Percentiles rank a stretch among this genome's conserved stretches.
Evolutionary conservation across 2,329 filamentous ascomycete species (phyloP).

Genomic region (Aspergillus transmontanensis): DNA sequence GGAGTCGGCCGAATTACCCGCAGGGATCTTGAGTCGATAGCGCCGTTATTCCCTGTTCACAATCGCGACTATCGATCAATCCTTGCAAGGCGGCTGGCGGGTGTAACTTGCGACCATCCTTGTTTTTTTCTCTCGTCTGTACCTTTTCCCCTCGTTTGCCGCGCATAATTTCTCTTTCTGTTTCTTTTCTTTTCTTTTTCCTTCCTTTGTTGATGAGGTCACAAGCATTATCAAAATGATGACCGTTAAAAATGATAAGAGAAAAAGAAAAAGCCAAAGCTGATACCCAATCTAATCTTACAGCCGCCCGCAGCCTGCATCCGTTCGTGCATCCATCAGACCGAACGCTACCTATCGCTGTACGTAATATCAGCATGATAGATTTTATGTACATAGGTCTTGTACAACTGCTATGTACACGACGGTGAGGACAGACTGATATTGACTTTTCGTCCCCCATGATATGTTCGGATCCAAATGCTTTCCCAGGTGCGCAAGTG

Average conservation of each 20-base stretch:
- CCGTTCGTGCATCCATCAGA: neutral
- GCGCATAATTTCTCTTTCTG: constrained; percentile 2
- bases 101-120: neutral
- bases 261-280: neutral
- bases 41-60: constrained; percentile 6
- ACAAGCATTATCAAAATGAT: neutral
- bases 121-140: neutral
- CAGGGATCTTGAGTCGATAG: constrained; percentile 7
- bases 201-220: neutral
- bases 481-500: neutral
- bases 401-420: neutral
- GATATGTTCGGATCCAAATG: neutral
- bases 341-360: neutral
- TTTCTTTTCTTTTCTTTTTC: neutral
- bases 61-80: constrained; percentile 3
- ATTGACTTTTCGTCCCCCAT: neutral
- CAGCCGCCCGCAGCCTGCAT: constrained; percentile 1
- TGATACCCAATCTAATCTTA: neutral
- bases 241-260: neutral
- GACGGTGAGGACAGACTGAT: neutral
- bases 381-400: neutral
- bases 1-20: constrained; percentile 1
- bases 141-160: constrained; percentile 2
- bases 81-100: constrained; percentile 3
- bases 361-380: neutral